Evolutionary conservation across 1,284 basidiomycete species (phyloP), one percentile per base, ranked within the genome.

Genomic region (Ganoderma sinense): DNA sequence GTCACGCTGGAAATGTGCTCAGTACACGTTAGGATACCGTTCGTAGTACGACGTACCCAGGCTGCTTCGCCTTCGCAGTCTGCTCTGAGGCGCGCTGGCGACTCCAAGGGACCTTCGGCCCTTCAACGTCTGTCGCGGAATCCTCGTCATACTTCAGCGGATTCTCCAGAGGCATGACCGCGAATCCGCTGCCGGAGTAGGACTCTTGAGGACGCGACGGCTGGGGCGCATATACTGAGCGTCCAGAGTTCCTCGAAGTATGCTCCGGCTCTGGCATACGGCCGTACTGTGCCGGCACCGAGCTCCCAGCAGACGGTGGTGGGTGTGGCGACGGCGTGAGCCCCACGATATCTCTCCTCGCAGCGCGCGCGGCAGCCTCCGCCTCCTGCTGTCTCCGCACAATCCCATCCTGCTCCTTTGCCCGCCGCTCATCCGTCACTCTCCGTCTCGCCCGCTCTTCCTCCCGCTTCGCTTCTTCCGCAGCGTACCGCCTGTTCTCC

Each of bases 381-480:
- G 82, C 80, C 74, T 87, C 85, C 66, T 82, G 84, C 71, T 87
- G 87, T 60, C 85, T 80, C 45, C 78, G 83, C n/a, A 81, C 26
- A 63, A 87, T 87, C 0, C 83, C 85, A 6, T 85, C 85, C 53
- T 85, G 83, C 69, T 88, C 86, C 65, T 80, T 78, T 55, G 75
- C 75, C 48, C 82, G 83, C 75, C 73, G 77, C 70, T 78, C 78
- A 68, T 75, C 62, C 69, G 65, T 64, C 4, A 73, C 75, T 58
- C 71, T 71, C 55, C 73, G 40, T 70, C 77, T 41, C 68, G 67
- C 39, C 10, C 78, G 64, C 72, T 78, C 67, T 78, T 80, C 71
- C 62, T 76, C 71, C 61, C 68, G 67, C 69, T 69, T 75, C 73
- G 56, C 69, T 68, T 74, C 70, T 64, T 72, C 73, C 73, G 66